Percentiles rank a stretch among this genome's conserved stretches.
phyloP scores from a whole-genome alignment of 768 basidiomycete genomes.

The Wakefieldia striispora region DNA sequence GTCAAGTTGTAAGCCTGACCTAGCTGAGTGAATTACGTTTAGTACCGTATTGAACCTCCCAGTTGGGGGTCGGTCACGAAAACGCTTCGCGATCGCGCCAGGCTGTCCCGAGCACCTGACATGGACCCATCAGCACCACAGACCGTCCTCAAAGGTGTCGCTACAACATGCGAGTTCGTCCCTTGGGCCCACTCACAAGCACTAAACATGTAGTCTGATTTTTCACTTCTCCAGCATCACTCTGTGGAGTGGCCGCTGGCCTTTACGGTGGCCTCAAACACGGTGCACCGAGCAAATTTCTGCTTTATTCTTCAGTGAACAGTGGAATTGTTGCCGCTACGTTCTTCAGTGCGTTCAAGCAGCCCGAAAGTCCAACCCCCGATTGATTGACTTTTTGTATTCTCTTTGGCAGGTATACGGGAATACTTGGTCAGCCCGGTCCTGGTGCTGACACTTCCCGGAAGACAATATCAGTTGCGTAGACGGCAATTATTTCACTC shows the following conservation, averaged over 20 bases:
- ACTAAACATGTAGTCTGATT: conserved; percentile 23
- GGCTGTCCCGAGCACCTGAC: not conserved
- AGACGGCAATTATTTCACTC: conserved; percentile 33
- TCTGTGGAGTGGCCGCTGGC: conserved; percentile 48
- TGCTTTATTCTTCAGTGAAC: conserved; percentile 65
- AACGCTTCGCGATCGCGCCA: not conserved
- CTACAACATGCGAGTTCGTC: conserved; percentile 81
- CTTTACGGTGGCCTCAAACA: conserved; percentile 47
- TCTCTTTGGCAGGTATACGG: conserved; percentile 52
- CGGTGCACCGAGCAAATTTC: conserved; percentile 46
- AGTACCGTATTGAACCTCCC: not conserved
- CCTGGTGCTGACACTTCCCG: conserved; percentile 44
- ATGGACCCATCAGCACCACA: conserved; percentile 34
- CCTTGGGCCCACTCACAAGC: conserved; percentile 8
- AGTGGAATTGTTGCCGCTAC: conserved; percentile 66
- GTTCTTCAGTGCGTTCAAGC: conserved; percentile 67
- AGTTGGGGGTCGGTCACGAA: not conserved
- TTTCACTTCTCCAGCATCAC: conserved; percentile 45
- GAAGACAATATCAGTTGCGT: conserved; percentile 45
- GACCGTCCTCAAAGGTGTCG: conserved; percentile 56
- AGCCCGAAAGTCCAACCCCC: not conserved
- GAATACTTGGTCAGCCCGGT: conserved; percentile 74
- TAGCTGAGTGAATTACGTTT: too few species aligned
- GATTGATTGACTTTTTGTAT: not conserved
- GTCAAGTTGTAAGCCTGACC: not conserved